A percentile compares a stretch with the other conserved stretches of the same genome.
Conservation (phyloP, 192 early-diverging fungal genomes). For the Entrophospora sp. region DNA sequence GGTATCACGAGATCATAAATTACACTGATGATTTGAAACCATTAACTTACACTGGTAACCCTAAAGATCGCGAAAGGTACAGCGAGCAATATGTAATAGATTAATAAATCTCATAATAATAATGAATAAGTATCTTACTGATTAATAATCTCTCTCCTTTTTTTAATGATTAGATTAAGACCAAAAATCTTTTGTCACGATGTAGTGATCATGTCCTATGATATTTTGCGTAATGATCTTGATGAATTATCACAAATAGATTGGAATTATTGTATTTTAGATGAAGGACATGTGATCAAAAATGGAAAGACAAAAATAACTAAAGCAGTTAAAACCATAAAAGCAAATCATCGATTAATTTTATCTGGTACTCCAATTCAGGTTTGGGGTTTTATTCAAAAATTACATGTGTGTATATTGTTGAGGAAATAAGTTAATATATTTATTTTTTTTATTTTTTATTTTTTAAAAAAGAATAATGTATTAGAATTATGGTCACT, state of each 20-base stretch:
- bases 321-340: constrained; percentile 81
- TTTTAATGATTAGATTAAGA: constrained; percentile 35
- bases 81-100: too few species aligned
- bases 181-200: constrained; percentile 50
- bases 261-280: constrained; percentile 95
- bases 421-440: neutral
- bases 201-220: constrained; percentile 92
- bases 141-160: neutral
- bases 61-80: constrained; percentile 63
- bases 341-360: constrained; percentile 81
- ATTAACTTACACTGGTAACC: constrained; percentile 78
- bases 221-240: constrained; percentile 93
- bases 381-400: constrained; percentile 18
- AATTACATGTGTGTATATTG: neutral
- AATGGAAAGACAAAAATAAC: constrained; percentile 93
- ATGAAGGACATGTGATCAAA: constrained; percentile 98
- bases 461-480: constrained; percentile 84
- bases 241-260: constrained; percentile 58
- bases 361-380: constrained; percentile 96
- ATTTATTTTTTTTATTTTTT: neutral
- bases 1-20: constrained; percentile 86
- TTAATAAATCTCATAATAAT: constrained; percentile 7
- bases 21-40: constrained; percentile 72
- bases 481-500: constrained; percentile 96
- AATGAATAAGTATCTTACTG: neutral